A percentile compares a stretch with the other conserved stretches of the same genome.
phyloP scores from a whole-genome alignment of 768 basidiomycete species.

The Suillus brevipes region DNA sequence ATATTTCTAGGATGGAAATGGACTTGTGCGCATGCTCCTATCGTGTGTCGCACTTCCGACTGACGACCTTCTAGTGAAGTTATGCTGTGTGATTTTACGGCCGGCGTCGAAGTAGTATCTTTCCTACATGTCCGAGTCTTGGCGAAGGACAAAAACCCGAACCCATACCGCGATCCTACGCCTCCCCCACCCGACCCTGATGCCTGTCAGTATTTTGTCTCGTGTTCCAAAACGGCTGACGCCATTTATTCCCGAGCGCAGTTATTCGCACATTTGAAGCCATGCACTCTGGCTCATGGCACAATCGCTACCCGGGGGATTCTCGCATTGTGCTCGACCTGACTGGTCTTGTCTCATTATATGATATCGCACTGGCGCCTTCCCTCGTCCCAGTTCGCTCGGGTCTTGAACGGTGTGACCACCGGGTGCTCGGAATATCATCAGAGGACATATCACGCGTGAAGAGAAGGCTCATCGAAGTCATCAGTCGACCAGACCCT shows the following conservation, averaged over 20 bases:
- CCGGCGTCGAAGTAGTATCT: conserved; percentile 41
- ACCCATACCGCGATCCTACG: neutral
- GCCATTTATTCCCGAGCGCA: neutral
- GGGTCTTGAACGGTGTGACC: conserved; percentile 20
- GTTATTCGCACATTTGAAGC: conserved; percentile 9
- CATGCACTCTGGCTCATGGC: conserved; percentile 23
- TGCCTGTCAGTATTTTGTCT: neutral
- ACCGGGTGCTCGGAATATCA: conserved; percentile 18
- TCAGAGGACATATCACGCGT: conserved; percentile 11
- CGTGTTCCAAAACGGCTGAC: neutral
- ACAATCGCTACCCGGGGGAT: conserved; percentile 28
- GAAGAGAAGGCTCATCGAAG: conserved; percentile 10
- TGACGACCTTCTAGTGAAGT: conserved; percentile 37
- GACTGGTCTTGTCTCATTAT: conserved; percentile 26
- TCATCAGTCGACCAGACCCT: conserved; percentile 3
- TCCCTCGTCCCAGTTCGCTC: conserved; percentile 18
- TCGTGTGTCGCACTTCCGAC: neutral
- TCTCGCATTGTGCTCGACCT: conserved; percentile 26
- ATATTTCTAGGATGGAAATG: conserved; percentile 45
- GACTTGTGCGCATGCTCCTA: conserved; percentile 40
- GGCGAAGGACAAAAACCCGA: neutral
- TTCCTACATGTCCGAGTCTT: conserved; percentile 34
- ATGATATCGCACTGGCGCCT: conserved; percentile 24
- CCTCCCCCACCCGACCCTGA: neutral
- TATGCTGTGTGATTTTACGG: conserved; percentile 48